phyloP scores from a whole-genome alignment of 148 eudicot species.

The Oxyria digyna region DNA sequence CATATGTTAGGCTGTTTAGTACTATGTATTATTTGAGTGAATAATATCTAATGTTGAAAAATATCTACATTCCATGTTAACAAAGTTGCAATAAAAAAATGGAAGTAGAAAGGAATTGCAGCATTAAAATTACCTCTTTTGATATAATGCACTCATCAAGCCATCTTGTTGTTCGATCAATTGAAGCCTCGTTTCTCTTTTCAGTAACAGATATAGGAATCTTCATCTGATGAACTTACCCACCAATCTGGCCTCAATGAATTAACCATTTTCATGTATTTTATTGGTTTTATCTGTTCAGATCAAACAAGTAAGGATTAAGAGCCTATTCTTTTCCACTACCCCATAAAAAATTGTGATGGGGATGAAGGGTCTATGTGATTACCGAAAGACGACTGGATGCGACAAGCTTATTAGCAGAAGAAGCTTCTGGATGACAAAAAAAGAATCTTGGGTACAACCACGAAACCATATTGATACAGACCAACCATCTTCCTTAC shows the following conservation, averaged over 20 bases:
- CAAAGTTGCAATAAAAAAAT: background rate
- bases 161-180: slow-evolving; percentile 70
- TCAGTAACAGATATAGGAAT: slow-evolving; percentile 65
- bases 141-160: slow-evolving; percentile 63
- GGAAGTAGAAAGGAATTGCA: background rate
- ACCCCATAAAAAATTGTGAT: background rate
- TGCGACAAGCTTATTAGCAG: slow-evolving; percentile 56
- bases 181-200: slow-evolving; percentile 62
- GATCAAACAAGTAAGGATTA: background rate
- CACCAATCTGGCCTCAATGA: slow-evolving; percentile 63
- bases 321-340: background rate
- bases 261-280: slow-evolving; percentile 52
- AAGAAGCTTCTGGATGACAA: slow-evolving; percentile 43
- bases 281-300: slow-evolving; percentile 48
- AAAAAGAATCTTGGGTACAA: slow-evolving; percentile 51
- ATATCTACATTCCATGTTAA: no score
- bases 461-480: slow-evolving; percentile 44
- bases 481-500: slow-evolving; percentile 53
- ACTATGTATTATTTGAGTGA: background rate
- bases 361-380: background rate
- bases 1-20: background rate
- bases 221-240: slow-evolving; percentile 71
- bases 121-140: slow-evolving; percentile 21
- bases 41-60: no score
- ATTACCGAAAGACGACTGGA: slow-evolving; percentile 68